Evolutionary conservation across 2,329 filamentous ascomycete species (phyloP).

Genomic region (Aureobasidium sp.): DNA sequence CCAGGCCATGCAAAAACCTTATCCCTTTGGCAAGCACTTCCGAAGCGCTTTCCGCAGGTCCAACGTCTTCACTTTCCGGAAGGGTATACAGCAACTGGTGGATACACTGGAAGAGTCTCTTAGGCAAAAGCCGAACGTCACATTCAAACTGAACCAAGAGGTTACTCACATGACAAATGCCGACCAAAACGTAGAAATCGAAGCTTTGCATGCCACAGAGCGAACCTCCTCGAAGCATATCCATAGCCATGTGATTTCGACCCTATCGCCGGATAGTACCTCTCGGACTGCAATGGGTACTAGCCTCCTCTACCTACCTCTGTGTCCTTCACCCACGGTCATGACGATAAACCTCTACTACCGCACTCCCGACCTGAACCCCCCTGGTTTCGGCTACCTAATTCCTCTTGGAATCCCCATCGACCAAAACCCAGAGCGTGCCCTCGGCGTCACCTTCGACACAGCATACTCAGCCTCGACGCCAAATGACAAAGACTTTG

Average conservation of each 20-base stretch:
- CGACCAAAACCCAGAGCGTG: slow-evolving; percentile 71
- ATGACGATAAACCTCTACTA: slow-evolving; percentile 93
- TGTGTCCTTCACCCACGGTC: slow-evolving; percentile 52
- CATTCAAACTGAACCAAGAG: slow-evolving; percentile 33
- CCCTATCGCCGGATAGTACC: slow-evolving; percentile 43
- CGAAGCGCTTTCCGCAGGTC: slow-evolving; percentile 28
- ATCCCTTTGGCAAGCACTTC: slow-evolving; percentile 23
- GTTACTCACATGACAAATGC: slow-evolving; percentile 33
- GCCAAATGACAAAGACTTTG: slow-evolving; percentile 25
- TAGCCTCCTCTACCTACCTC: neutral
- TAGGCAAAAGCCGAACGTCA: slow-evolving; percentile 33
- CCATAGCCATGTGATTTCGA: slow-evolving; percentile 56
- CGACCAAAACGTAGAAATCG: slow-evolving; percentile 8
- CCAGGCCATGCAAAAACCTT: slow-evolving; percentile 21
- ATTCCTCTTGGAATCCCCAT: slow-evolving; percentile 67
- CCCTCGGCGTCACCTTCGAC: slow-evolving; percentile 89
- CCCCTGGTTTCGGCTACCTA: slow-evolving; percentile 81
- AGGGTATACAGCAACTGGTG: slow-evolving; percentile 37
- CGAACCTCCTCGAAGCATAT: slow-evolving; percentile 21
- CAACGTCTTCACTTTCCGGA: slow-evolving; percentile 39
- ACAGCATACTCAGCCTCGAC: slow-evolving; percentile 46
- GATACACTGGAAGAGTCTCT: slow-evolving; percentile 32
- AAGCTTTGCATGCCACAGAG: slow-evolving; percentile 19
- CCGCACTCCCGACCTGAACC: slow-evolving; percentile 55
- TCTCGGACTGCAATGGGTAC: slow-evolving; percentile 32